These are phyloP conservation scores for Trichoderma atrobrunneum DNA, from an alignment of 2,329 filamentous ascomycete genomes.

Conservation along the genomic window DNA sequence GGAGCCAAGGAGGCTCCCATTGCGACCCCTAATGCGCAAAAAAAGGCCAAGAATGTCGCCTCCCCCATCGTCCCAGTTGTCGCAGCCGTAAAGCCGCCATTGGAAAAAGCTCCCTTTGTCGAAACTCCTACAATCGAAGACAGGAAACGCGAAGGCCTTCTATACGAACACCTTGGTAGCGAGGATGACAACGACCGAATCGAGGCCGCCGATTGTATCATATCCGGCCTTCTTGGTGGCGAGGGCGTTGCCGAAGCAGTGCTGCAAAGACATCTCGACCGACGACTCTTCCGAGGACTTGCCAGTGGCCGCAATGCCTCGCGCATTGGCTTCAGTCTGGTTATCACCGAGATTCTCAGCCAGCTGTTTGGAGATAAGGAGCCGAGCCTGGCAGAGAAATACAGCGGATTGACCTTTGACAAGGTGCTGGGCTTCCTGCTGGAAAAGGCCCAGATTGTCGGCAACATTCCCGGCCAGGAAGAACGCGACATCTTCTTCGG, in stretches of 20 bases:
- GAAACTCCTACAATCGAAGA: slow-evolving; percentile 52
- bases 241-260: slow-evolving; percentile 51
- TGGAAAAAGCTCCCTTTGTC: slow-evolving; percentile 46
- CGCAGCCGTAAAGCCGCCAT: slow-evolving; percentile 27
- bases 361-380: slow-evolving; percentile 61
- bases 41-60: slow-evolving; percentile 34
- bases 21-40: slow-evolving; percentile 27
- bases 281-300: slow-evolving; percentile 78
- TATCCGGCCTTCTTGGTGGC: slow-evolving; percentile 53
- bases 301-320: slow-evolving; percentile 88
- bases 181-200: slow-evolving; percentile 56
- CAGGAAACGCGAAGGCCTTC: slow-evolving; percentile 54
- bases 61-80: slow-evolving; percentile 22
- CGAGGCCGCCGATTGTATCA: slow-evolving; percentile 56
- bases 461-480: slow-evolving; percentile 64
- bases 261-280: slow-evolving; percentile 58
- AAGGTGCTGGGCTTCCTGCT: slow-evolving; percentile 51
- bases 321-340: slow-evolving; percentile 83
- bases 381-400: slow-evolving; percentile 45
- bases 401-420: slow-evolving; percentile 54
- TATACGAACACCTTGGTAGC: slow-evolving; percentile 62
- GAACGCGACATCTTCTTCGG: slow-evolving; percentile 83
- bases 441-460: slow-evolving; percentile 54
- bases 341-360: slow-evolving; percentile 74
- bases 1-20: slow-evolving; percentile 33